These are phyloP conservation scores for Aureobasidium pullulans DNA, from an alignment of 2,329 filamentous ascomycete genomes.

Conservation along the genomic window DNA sequence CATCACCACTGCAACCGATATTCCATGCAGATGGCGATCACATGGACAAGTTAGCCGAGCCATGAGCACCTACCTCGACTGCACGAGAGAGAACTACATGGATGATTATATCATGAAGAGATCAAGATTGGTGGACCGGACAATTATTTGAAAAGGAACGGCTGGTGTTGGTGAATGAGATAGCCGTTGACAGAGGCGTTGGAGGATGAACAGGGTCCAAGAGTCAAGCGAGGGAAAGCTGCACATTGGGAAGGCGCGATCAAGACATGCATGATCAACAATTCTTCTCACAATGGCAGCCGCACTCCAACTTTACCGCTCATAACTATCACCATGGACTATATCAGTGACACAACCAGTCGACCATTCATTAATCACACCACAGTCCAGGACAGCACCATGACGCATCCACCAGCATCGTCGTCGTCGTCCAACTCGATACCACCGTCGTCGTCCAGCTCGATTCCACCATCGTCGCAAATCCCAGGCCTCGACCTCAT, in stretches of 20 bases:
- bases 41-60: too few relatives aligned
- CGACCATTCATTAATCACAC: not conserved
- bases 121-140: too few relatives aligned
- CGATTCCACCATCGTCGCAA: not conserved
- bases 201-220: not conserved
- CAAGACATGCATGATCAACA: not conserved
- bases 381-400: not conserved
- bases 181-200: not conserved
- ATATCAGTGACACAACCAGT: not conserved
- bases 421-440: not conserved
- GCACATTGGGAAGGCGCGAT: not conserved
- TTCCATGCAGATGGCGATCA: too few relatives aligned
- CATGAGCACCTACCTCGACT: too few relatives aligned
- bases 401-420: not conserved
- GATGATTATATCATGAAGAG: too few relatives aligned
- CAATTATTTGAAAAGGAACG: too few relatives aligned
- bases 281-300: not conserved
- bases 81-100: too few relatives aligned
- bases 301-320: not conserved
- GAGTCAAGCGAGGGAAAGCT: not conserved
- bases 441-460: not conserved
- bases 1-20: not conserved
- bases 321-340: not conserved
- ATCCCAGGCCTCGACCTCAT: conserved; percentile 6
- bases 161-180: not conserved